Conservation (phyloP, 2,329 filamentous ascomycete genomes). For the Cordyceps tenuipes region DNA sequence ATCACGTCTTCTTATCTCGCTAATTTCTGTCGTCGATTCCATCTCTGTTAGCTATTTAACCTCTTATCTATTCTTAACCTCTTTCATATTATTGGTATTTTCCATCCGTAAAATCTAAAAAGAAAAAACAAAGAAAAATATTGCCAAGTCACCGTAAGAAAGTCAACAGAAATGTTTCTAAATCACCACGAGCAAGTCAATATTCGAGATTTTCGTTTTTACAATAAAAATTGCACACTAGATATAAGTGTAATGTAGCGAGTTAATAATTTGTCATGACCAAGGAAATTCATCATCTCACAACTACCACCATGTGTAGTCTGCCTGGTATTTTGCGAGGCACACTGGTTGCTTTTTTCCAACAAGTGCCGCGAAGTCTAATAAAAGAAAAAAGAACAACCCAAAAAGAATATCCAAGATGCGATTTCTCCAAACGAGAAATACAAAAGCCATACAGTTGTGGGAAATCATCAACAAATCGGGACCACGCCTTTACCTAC, state of each 20-base stretch:
- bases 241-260: slow-evolving; percentile 1
- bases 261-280: background rate
- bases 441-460: background rate
- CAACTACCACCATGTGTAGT: background rate
- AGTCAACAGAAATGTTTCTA: background rate
- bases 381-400: background rate
- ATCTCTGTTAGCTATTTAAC: too few species aligned
- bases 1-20: too few species aligned
- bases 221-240: background rate
- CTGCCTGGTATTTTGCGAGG: background rate
- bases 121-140: too few species aligned
- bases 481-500: background rate
- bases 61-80: too few species aligned
- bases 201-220: background rate
- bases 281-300: background rate
- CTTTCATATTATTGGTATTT: too few species aligned
- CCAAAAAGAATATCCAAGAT: slow-evolving; percentile 1
- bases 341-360: background rate
- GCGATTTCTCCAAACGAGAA: background rate
- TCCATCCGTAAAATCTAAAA: too few species aligned
- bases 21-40: too few species aligned
- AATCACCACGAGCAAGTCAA: background rate
- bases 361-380: background rate
- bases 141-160: too few species aligned
- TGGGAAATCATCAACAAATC: background rate